A percentile compares a stretch with the other conserved stretches of the same genome.
phyloP scores from a whole-genome alignment of 2,329 filamentous ascomycete genomes.

The Fonsecaea multimorphosa region DNA sequence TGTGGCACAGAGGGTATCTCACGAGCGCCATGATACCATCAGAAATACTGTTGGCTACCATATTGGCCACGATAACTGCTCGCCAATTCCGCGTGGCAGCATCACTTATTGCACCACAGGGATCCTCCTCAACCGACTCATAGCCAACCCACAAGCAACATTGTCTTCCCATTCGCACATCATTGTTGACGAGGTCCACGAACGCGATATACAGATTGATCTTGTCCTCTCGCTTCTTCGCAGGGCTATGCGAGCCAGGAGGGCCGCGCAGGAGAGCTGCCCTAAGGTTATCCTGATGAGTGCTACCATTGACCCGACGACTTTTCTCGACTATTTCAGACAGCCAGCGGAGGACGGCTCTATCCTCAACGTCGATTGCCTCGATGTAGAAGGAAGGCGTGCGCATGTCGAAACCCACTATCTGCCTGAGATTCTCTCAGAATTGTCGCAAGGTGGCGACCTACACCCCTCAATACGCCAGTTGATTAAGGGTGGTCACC shows the following conservation, averaged over 20 bases:
- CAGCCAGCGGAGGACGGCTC: constrained; percentile 46
- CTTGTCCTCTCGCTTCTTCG: constrained; percentile 91
- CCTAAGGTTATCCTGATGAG: constrained; percentile 97
- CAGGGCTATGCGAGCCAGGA: constrained; percentile 73
- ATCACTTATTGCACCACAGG: constrained; percentile 73
- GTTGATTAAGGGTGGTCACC: constrained; percentile 18
- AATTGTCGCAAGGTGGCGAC: constrained; percentile 15
- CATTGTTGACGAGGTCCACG: constrained; percentile 94
- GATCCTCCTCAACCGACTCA: constrained; percentile 97
- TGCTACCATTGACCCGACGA: constrained; percentile 89
- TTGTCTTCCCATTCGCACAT: constrained; percentile 71
- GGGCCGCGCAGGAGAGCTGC: constrained; percentile 58
- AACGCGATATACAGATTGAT: constrained; percentile 93
- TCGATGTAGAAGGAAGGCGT: constrained; percentile 89
- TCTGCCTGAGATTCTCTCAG: constrained; percentile 75
- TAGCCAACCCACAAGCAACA: constrained; percentile 85
- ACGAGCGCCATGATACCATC: constrained; percentile 85
- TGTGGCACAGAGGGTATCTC: constrained; percentile 86
- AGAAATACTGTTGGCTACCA: constrained; percentile 89
- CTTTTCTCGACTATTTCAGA: constrained; percentile 81
- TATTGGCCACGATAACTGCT: constrained; percentile 88
- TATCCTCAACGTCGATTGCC: constrained; percentile 60
- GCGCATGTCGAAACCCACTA: constrained; percentile 88
- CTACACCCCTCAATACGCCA: constrained; percentile 19
- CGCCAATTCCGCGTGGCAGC: constrained; percentile 77